phyloP scores from a whole-genome alignment of 768 basidiomycete genomes.

The Vishniacozyma victoriae region DNA sequence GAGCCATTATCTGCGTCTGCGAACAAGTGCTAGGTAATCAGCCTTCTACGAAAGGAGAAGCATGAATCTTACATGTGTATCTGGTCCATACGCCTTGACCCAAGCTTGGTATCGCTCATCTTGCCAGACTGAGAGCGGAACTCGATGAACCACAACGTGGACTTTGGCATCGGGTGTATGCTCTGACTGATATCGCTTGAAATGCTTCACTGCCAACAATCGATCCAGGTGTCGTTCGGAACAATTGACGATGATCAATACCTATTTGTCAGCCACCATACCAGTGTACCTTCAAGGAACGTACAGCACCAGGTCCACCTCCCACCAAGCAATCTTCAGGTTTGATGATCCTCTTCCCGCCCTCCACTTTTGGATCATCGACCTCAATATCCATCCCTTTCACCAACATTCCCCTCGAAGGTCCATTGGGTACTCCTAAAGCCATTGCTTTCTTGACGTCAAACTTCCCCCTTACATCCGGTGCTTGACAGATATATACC shows the following conservation, averaged over 20 bases:
- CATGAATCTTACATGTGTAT: background rate
- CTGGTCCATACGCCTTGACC: slow-evolving; percentile 60
- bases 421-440: slow-evolving; percentile 61
- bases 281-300: slow-evolving; percentile 4
- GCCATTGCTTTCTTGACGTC: slow-evolving; percentile 59
- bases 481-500: slow-evolving; percentile 48
- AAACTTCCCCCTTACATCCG: slow-evolving; percentile 61
- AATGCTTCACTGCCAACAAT: slow-evolving; percentile 12
- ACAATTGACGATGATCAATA: slow-evolving; percentile 61
- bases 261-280: slow-evolving; percentile 9
- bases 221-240: slow-evolving; percentile 50
- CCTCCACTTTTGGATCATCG: slow-evolving; percentile 24
- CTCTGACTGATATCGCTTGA: slow-evolving; percentile 13
- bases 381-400: slow-evolving; percentile 60
- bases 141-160: slow-evolving; percentile 58
- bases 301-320: slow-evolving; percentile 38
- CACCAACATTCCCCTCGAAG: slow-evolving; percentile 57
- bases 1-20: slow-evolving; percentile 59
- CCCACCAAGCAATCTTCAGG: slow-evolving; percentile 40
- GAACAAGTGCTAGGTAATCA: slow-evolving; percentile 64
- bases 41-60: background rate
- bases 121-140: slow-evolving; percentile 65
- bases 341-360: slow-evolving; percentile 33
- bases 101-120: slow-evolving; percentile 65
- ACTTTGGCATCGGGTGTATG: slow-evolving; percentile 3